phyloP scores from a whole-genome alignment of 805 yeast genomes.

The Torulaspora microellipsoides region DNA sequence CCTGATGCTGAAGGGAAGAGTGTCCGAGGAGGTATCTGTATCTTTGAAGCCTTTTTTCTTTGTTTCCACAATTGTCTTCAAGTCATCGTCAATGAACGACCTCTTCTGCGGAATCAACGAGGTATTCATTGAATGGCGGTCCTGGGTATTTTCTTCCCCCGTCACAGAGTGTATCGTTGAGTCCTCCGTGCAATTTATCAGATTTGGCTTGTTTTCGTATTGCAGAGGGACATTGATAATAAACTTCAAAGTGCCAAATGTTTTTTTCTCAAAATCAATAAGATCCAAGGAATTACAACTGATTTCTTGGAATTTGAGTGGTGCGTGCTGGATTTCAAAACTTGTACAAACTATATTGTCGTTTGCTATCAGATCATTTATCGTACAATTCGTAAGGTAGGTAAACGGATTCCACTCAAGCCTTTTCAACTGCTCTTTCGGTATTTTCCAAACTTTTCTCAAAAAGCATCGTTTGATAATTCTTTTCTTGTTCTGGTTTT shows the following conservation, averaged over 20 bases:
- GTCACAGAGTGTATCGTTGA: background rate
- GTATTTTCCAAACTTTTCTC: constrained; percentile 16
- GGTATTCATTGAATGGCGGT: constrained; percentile 4
- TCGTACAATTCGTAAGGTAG: background rate
- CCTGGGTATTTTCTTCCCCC: background rate
- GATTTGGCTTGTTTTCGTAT: background rate
- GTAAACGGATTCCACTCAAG: constrained; percentile 25
- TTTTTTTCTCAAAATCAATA: constrained; percentile 12
- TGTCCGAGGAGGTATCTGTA: background rate
- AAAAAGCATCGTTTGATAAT: background rate
- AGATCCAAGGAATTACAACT: constrained; percentile 10
- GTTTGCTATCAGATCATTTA: background rate
- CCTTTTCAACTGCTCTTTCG: constrained; percentile 9
- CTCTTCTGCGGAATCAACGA: constrained; percentile 22
- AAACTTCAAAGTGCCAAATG: constrained; percentile 8
- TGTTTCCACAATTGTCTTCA: constrained; percentile 11
- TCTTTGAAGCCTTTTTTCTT: constrained; percentile 8
- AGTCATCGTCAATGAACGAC: constrained; percentile 23
- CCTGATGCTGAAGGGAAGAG: background rate
- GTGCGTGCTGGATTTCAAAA: background rate
- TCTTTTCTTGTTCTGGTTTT: background rate
- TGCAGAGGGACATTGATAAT: background rate
- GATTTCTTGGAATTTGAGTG: constrained; percentile 5
- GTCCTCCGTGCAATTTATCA: background rate
- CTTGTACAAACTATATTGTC: background rate